These are phyloP conservation scores for Coelastrella sp. DNA, from an alignment of 139 green algal species.

Conservation along the genomic window DNA sequence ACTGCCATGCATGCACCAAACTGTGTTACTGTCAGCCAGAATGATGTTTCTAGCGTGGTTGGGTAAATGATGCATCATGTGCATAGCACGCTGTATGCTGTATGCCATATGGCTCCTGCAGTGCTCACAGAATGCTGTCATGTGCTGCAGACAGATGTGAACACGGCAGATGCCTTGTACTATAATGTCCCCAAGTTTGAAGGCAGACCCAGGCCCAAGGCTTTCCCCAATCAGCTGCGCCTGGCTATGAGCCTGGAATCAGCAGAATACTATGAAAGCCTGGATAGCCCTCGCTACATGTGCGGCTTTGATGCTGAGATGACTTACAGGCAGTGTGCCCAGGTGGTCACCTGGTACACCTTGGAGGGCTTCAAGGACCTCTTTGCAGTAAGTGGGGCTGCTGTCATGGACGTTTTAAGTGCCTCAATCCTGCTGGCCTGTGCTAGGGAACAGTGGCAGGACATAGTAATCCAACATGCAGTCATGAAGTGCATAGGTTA, in stretches of 20 bases:
- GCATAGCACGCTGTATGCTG: not conserved
- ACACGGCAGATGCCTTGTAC: slow-evolving; percentile 19
- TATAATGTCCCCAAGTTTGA: slow-evolving; percentile 8
- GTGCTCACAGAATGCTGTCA: too few species aligned
- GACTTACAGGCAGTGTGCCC: slow-evolving; percentile 6
- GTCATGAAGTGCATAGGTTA: too few species aligned
- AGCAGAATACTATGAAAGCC: not conserved
- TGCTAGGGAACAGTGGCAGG: too few species aligned
- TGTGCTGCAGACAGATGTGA: not conserved
- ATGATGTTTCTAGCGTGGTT: too few species aligned
- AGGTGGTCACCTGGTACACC: slow-evolving; percentile 9
- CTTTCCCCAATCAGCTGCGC: slow-evolving; percentile 20
- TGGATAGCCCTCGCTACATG: slow-evolving; percentile 22
- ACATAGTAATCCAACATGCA: too few species aligned
- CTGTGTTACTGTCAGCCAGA: too few species aligned
- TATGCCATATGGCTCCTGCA: not conserved
- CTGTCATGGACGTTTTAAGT: too few species aligned
- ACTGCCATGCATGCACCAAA: too few species aligned
- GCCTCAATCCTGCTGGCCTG: too few species aligned
- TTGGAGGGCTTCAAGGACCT: not conserved
- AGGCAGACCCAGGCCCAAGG: not conserved
- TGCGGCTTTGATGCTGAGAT: slow-evolving; percentile 43
- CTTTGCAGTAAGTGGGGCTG: not conserved
- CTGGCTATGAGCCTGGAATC: slow-evolving; percentile 36
- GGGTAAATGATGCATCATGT: not conserved